Evolutionary conservation across 2,329 filamentous ascomycete species (phyloP), one percentile per base, ranked within the genome.

Genomic region (Phialophora tarda): DNA sequence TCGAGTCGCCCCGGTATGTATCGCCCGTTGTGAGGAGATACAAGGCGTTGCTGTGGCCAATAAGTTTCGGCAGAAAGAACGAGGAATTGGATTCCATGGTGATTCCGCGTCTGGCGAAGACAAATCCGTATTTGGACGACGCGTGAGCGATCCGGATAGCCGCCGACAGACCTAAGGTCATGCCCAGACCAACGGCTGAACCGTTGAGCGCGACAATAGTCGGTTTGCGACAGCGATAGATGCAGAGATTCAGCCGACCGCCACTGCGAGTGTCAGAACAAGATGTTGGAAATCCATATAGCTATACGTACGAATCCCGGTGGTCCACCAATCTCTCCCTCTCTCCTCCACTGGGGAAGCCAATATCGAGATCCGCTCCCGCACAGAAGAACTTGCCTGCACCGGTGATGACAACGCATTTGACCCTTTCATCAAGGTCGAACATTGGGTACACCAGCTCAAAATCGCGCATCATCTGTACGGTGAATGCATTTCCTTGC

Each of bases 101-200:
- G 73, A 91, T 81, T 0, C 89, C 89, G 47, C 89, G 82, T 26
- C 88, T 82, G n/a, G 85, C 81, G 76, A 91, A 92, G 12, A 91
- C 88, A 75, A 91, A 90, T 53, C 88, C 89, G 65, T 91, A 83
- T 73, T 89, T 11, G 87, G 87, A 21, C 77, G 76, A 47, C 24
- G 77, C 74, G 68, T 83, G 84, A 41, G 78, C 83, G 67, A 87
- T 63, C 55, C 83, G 79, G 59, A 85, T 80, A 54, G 80, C 82
- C 59, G 83, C 83, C 1, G 86, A 81, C 2, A 88, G 79, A 21
- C 85, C 85, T 82, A 87, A 84, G 34, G 86, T 88, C 71, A 88
- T 83, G 17, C 86, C 86, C 2, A 88, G 61, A 60, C 86, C 86
- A 3, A 87, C 86, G n/a, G 85, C 85, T 58, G 80, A 80, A n/a